Evolutionary conservation across 2,329 filamentous ascomycete genomes (phyloP), one percentile per base, ranked within the genome.

Genomic region (Fusarium nelsonii): DNA sequence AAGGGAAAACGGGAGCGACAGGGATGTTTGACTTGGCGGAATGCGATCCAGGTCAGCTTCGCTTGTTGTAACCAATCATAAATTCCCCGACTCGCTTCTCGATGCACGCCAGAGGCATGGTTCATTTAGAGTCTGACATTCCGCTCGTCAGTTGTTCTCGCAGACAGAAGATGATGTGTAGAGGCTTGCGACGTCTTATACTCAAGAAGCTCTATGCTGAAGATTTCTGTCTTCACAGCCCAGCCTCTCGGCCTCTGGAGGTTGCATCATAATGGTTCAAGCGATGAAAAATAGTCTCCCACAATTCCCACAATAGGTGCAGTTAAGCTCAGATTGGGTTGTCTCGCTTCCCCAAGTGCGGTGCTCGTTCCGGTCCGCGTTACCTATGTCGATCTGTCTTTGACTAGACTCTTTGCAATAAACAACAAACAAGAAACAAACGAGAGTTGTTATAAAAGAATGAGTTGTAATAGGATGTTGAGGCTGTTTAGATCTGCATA

Each of bases 71-170:
- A 8, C 73, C 75, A 76, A 76, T 76, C 63, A 76, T 58, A 72
- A 73, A 73, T 68, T 73, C 65, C 62, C 69, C 72, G 72, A 64
- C 73, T 76, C 75, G 74, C 74, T 75, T 75, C 64, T 70, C 58
- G 63, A 73, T 73, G 72, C 71, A 74, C 56, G 63, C 72, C 58
- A 69, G 56, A 65, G 66, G 62, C 53, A 59, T 59, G 43, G 48
- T 50, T 51, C 33, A 59, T 59, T 62, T 54, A 52, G 62, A 65
- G 56, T 44, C 59, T 69, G 50, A 37, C 50, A 62, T 71, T 68
- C 65, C 65, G 65, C 65, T 39, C 52, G 18, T 40, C 33, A 26
- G 39, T 39, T 15, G 41, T 32, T 37, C 16, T 20, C 28, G 15
- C n/a, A 33, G 15, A 10, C 34, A 4, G 48, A n/a, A 51, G 8